Evolutionary conservation across 2,329 filamentous ascomycete species (phyloP), one percentile per base, ranked within the genome.

Genomic region (Pseudogymnoascus verrucosus): DNA sequence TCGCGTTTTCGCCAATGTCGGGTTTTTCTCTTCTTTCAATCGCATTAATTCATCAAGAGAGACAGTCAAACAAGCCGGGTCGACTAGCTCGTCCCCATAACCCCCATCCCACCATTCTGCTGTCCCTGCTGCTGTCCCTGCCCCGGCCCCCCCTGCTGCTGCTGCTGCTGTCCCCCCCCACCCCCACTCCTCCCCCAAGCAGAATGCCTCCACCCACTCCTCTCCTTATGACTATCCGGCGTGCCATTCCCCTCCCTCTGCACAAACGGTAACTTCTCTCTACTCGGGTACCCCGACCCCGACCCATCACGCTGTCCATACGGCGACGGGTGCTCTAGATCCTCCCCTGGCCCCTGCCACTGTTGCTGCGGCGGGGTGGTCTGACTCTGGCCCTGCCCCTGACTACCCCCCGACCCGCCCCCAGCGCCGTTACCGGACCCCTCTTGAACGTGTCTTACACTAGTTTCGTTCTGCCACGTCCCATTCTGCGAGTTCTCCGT

Each of bases 401-500:
- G 26, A 6, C 26, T 28, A 5, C 26, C 26, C n/a, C 68, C 66
- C 70, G 73, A 65, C 19, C 54, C 62, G 26, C 7, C 7, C 36
- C 74, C 74, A 57, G 72, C 71, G 26, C 26, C 26, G 26, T 79
- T 76, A 59, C 75, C 69, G 11, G 78, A 74, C n/a, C 82, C 79
- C 44, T 88, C 84, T 69, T 86, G 83, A 36, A 96, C 85, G 64
- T 93, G 89, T 60, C 92, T 86, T 42, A 93, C 91, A 60, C 89
- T 92, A 68, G 86, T 88, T 75, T 96, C 92, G 72, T 91, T 89
- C 70, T 91, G 88, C 87, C 89, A 91, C 4, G 90, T 83, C 62
- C 78, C 77, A 37, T 82, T 80, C 72, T 86, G 83, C 21, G 89
- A 84, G 4, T 90, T 90, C 72, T 98, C 93, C n/a, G 89, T 91